phyloP scores from a whole-genome alignment of 1,284 basidiomycete genomes.

The Naganishia liquefaciens region DNA sequence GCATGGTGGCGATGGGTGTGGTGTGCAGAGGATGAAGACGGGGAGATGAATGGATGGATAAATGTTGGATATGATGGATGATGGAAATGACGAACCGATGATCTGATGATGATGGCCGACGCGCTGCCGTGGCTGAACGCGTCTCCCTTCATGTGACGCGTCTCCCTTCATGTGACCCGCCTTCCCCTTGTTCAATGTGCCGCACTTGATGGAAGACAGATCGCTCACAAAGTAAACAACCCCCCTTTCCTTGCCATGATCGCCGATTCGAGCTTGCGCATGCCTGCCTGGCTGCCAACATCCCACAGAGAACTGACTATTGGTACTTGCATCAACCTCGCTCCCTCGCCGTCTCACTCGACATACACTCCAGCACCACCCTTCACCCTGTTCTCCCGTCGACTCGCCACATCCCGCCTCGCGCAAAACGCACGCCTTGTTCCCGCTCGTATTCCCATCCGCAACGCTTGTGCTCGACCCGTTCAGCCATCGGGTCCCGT shows the following conservation, averaged over 20 bases:
- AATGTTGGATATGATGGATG: not conserved
- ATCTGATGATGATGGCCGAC: constrained; percentile 4
- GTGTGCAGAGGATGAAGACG: too few species aligned
- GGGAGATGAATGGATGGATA: not conserved
- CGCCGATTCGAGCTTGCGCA: not conserved
- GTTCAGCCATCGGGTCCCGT: too few species aligned
- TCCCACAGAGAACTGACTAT: too few species aligned
- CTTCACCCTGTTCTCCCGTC: not conserved
- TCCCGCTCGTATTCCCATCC: too few species aligned
- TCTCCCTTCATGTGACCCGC: constrained; percentile 6
- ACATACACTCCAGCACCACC: too few species aligned
- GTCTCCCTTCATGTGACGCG: not conserved
- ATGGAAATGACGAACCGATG: not conserved
- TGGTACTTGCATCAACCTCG: too few species aligned
- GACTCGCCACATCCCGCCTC: not conserved
- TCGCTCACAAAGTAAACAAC: constrained; percentile 17
- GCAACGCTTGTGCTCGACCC: too few species aligned
- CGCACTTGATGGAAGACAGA: not conserved
- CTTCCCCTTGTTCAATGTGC: constrained; percentile 13
- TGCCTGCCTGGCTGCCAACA: not conserved
- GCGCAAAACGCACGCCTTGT: not conserved
- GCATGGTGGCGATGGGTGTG: not conserved
- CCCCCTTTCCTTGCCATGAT: not conserved
- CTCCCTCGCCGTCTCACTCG: too few species aligned
- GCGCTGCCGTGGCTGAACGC: not conserved